Evolutionary conservation across 495 filamentous ascomycete genomes (phyloP).

Genomic region (Copromyces sp.): DNA sequence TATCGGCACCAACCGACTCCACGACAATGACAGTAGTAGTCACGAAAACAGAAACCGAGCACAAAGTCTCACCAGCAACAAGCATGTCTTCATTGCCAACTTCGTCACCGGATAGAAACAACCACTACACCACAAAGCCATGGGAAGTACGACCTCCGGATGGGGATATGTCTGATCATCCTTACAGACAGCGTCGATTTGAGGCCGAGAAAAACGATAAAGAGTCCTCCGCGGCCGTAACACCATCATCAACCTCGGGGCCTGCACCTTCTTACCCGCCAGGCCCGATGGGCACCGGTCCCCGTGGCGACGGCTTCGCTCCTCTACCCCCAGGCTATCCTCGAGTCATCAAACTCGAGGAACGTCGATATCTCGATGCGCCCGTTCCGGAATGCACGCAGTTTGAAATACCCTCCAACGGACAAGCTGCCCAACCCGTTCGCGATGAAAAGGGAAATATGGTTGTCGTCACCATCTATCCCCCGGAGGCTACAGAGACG

Average conservation of each 20-base stretch:
- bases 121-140: neutral
- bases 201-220: slow-evolving; percentile 1
- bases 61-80: neutral
- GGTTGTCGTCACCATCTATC: slow-evolving; percentile 31
- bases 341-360: slow-evolving; percentile 67
- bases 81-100: neutral
- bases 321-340: slow-evolving; percentile 43
- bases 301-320: slow-evolving; percentile 5
- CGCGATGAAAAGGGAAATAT: slow-evolving; percentile 28
- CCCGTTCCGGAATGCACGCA: slow-evolving; percentile 48
- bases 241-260: slow-evolving; percentile 1
- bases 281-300: slow-evolving; percentile 10
- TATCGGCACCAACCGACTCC: neutral
- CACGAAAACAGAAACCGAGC: neutral
- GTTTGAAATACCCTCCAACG: slow-evolving; percentile 47
- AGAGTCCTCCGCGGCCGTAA: neutral
- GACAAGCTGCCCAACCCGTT: slow-evolving; percentile 28
- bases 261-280: slow-evolving; percentile 6
- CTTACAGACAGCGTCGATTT: neutral
- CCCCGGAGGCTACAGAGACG: slow-evolving; percentile 43
- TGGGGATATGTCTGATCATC: neutral
- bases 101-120: neutral
- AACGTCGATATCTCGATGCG: slow-evolving; percentile 48
- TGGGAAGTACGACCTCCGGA: neutral
- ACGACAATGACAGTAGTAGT: neutral